Evolutionary conservation across 768 basidiomycete genomes (phyloP), one percentile per base, ranked within the genome.

Genomic region (Russula sp.): DNA sequence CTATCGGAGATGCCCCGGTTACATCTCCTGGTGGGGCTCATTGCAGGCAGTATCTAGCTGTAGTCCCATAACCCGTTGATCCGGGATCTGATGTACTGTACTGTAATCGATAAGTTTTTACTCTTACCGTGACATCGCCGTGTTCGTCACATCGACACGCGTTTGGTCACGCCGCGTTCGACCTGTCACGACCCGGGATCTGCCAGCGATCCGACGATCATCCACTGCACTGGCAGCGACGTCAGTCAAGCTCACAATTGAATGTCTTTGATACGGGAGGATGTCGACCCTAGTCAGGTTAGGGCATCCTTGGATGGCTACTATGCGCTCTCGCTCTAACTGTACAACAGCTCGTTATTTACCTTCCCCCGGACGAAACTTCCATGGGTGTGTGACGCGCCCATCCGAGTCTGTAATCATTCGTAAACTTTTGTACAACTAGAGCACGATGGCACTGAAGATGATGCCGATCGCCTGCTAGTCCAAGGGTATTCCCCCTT

Each of bases 241-340:
- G 27, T 27, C 27, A 27, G 27, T 27, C 27, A 27, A 27, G 27
- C 8, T 52, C n/a, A 18, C 8, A 9, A 14, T 48, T 31, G 20
- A 58, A 64, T 68, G 64, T 57, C 48, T 18, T 51, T 35, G 27
- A 34, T n/a, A 22, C 61, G 48, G 20, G 57, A 59, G 4, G 65
- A 63, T n/a, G 62, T 67, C 32, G 65, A 68, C 18, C 22, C 62
- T 42, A 66, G 35, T 44, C 67, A 68, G 51, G 67, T 68, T 7
- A 22, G 58, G 31, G 34, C 31, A 16, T 27, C 27, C 18, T 31
- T 35, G 22, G 4, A 22, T 7, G 6, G 7, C 6, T 44, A 13
- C n/a, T 44, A 50, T 20, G 8, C 34, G 7, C 11, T 22, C 9
- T 20, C 11, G 34, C 9, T 20, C 55, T 68, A 13, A 62, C 48